Base-by-base conservation (phyloP, 1,139 yeast genomes). In the Suhomyces bolitotheri region DNA sequence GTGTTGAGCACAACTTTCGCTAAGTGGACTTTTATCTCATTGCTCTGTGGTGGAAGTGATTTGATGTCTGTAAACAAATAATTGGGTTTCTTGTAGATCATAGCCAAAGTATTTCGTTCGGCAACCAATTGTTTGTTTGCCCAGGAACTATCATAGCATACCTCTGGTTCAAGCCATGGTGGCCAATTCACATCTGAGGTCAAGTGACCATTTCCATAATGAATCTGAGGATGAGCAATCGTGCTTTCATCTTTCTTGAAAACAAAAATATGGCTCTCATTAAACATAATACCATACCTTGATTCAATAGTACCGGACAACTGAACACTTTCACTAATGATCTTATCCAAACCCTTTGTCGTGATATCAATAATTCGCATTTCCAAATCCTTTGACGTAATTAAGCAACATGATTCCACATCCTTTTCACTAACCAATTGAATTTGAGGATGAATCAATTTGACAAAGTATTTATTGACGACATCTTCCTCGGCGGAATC, bases 151-250 rank as follows among this genome's bases (percentile, higher is more conserved):
- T 85, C 84, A 50, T 84, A 84, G 45, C 89, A 80, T 41, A 83
- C 71, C 54, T 90, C 97, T 33, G 57, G 51, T 40, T 83, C 86
- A 22, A 88, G 59, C 88, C 92, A 83, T 1, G 96, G 95, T 1
- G 95, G 92, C 96, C 96, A 87, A 11, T 49, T 48, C 7, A 47
- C 46, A 10, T 54, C 52, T 5, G 54, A 38, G 11, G 42, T 44
- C 1, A 49, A 33, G 40, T 55, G 56, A 4, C 47, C 52, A 5
- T 40, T 36, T 12, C 64, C 65, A 35, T 57, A 56, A 15, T 57
- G 58, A 15, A 56, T 44, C 31, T 53, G 58, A 1, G 63, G 55
- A 21, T 51, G 54, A 1, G 54, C 27, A 34, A 52, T 45, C 4
- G 51, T 36, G 9, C 42, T 40, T 16, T 45, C 75, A 58, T 54